Evolutionary conservation across 176 grass and related monocot genomes (phyloP).

Genomic region (Avena insularis): DNA sequence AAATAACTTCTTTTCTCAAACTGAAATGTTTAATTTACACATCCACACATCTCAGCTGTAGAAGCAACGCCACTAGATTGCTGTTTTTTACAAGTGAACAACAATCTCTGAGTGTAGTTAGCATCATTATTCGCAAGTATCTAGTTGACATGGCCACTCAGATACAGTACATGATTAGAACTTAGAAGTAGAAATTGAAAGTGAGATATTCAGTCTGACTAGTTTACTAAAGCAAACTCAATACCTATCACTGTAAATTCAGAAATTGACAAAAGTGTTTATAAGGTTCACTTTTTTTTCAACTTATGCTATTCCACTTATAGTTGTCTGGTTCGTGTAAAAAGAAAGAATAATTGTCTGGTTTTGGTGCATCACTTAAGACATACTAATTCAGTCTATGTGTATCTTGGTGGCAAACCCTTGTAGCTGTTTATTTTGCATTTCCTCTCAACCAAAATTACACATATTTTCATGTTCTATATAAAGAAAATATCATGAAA

Average conservation of each 20-base stretch:
- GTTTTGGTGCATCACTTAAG: constrained; percentile 25
- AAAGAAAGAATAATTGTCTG: background rate
- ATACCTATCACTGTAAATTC: constrained; percentile 10
- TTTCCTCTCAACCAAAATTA: constrained; percentile 13
- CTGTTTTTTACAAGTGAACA: constrained; percentile 26
- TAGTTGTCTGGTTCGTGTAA: background rate
- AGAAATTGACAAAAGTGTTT: background rate
- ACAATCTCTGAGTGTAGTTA: constrained; percentile 13
- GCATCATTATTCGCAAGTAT: background rate
- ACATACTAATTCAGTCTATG: background rate
- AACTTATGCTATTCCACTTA: constrained; percentile 7
- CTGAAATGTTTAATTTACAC: constrained; percentile 28
- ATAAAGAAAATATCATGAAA: constrained; percentile 3
- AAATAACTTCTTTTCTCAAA: constrained; percentile 9
- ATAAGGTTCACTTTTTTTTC: constrained; percentile 11
- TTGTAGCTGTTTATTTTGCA: background rate
- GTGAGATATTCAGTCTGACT: constrained; percentile 14
- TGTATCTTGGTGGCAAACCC: background rate
- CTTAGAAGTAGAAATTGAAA: background rate
- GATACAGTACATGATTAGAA: constrained; percentile 18
- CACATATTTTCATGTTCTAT: constrained; percentile 20
- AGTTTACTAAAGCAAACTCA: constrained; percentile 29
- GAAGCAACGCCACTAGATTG: constrained; percentile 3
- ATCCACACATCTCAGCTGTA: background rate
- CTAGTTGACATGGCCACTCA: background rate